Evolutionary conservation across 148 eudicot species (phyloP).

Genomic region (Camellia granthamiana): DNA sequence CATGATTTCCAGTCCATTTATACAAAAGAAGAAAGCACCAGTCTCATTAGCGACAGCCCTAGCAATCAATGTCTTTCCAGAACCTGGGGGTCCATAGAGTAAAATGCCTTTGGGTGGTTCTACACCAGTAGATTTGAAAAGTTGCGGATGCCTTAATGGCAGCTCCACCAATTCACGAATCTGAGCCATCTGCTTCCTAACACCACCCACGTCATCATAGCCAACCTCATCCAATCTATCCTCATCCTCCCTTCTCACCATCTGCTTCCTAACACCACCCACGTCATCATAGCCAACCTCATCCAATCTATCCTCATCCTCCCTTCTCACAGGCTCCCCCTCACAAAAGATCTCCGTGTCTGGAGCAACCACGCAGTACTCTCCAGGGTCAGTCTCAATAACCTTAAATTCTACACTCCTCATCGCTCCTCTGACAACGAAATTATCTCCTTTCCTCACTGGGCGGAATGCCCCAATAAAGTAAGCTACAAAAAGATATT

Average conservation of each 20-base stretch:
- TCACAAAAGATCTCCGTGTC: conserved; percentile 48
- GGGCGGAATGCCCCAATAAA: conserved; percentile 43
- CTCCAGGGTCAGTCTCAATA: conserved; percentile 44
- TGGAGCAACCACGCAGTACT: conserved; percentile 46
- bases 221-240: conserved; percentile 43
- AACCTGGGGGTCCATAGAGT: conserved; percentile 46
- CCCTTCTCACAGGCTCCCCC: conserved; percentile 48
- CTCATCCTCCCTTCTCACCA: conserved; percentile 46
- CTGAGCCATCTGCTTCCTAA: conserved; percentile 38
- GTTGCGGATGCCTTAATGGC: conserved; percentile 32
- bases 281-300: too few species aligned
- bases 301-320: too few species aligned
- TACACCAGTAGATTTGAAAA: conserved; percentile 31
- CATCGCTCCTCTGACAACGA: conserved; percentile 50
- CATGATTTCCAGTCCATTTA: conserved; percentile 46
- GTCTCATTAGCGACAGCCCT: conserved; percentile 47
- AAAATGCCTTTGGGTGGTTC: conserved; percentile 38
- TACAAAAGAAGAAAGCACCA: conserved; percentile 44
- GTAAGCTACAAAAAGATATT: conserved; percentile 26
- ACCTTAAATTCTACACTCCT: conserved; percentile 48
- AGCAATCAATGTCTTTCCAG: conserved; percentile 45
- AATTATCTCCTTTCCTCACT: conserved; percentile 44
- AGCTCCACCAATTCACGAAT: conserved; percentile 35
- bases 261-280: too few species aligned
- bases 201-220: conserved; percentile 43